A percentile compares a stretch with the other conserved stretches of the same genome.
Evolutionary conservation across 1,139 yeast genomes (phyloP).

Genomic region (Trichomonascaceae sp.): DNA sequence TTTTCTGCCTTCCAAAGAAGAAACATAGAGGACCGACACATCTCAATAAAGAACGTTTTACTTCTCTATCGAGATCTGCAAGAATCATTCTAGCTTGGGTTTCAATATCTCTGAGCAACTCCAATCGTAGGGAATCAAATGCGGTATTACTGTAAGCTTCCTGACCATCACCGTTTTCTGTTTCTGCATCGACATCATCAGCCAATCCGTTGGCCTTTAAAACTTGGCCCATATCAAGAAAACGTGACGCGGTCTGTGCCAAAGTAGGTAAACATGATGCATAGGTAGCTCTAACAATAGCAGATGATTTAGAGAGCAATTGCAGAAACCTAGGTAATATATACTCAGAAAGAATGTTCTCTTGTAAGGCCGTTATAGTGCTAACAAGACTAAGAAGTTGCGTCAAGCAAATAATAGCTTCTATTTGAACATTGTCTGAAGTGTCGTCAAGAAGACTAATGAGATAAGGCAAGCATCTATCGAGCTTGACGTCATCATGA

Average conservation of each 20-base stretch:
- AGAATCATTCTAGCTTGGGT: slow-evolving; percentile 57
- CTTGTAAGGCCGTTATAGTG: slow-evolving; percentile 70
- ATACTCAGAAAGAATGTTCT: slow-evolving; percentile 71
- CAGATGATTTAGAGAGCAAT: slow-evolving; percentile 38
- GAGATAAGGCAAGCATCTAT: slow-evolving; percentile 76
- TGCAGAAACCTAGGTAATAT: slow-evolving; percentile 62
- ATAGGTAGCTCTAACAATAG: slow-evolving; percentile 55
- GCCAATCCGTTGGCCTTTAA: slow-evolving; percentile 42
- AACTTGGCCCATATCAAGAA: slow-evolving; percentile 60
- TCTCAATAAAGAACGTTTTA: slow-evolving; percentile 61
- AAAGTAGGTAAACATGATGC: slow-evolving; percentile 70
- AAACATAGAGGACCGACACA: slow-evolving; percentile 71
- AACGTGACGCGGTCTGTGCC: slow-evolving; percentile 56
- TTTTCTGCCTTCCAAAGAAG: slow-evolving; percentile 78
- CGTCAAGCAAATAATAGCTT: slow-evolving; percentile 34
- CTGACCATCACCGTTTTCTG: slow-evolving; percentile 36
- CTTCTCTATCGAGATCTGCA: slow-evolving; percentile 62
- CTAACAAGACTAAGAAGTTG: slow-evolving; percentile 61
- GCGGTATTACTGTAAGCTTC: slow-evolving; percentile 17
- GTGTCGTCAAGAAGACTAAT: slow-evolving; percentile 51
- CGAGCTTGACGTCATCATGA: slow-evolving; percentile 78
- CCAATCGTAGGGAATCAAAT: slow-evolving; percentile 34
- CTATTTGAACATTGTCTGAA: slow-evolving; percentile 50
- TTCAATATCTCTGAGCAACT: slow-evolving; percentile 40
- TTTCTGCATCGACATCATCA: slow-evolving; percentile 36